Evolutionary conservation across 2,329 filamentous ascomycete genomes (phyloP), one percentile per base, ranked within the genome.

Genomic region (Spiromastix sp.): DNA sequence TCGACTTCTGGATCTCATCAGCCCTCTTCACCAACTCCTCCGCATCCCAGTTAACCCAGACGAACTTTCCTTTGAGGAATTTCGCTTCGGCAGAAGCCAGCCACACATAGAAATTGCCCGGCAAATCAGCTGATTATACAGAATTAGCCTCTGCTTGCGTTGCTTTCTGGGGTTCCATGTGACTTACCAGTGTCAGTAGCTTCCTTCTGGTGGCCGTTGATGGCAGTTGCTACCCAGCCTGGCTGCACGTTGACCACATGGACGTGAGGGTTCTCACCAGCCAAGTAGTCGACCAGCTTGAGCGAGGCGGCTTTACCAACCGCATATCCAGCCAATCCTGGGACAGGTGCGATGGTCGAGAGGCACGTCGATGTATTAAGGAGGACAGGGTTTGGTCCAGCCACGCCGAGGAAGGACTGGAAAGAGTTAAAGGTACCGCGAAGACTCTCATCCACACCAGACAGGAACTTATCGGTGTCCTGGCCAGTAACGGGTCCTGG

Each of bases 1-100:
- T n/a, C n/a, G n/a, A n/a, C n/a, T n/a, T n/a, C n/a, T n/a, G n/a
- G n/a, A n/a, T n/a, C n/a, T n/a, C n/a, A n/a, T n/a, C n/a, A n/a
- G n/a, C n/a, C n/a, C n/a, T n/a, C n/a, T n/a, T n/a, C n/a, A n/a
- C n/a, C 18, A 20, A 42, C 41, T 66, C 61, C n/a, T 59, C 51
- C 4, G 64, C 59, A 49, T 66, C 61, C 59, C 60, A 64, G 21
- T 57, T 53, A 2, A 52, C 49, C 49, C 53, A 59, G 4, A 61
- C 44, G 39, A 47, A 56, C 8, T 56, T 46, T 2, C 60, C 61
- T 39, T 56, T 54, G 18, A 66, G 40, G 32, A 64, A 63, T 0
- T 46, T 44, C 1, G 57, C 58, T 42, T 66, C 58, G 3, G 51
- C 38, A 10, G 50, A 55, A 1, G 57, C 50, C 2, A 59, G 42